Evolutionary conservation across 2,329 filamentous ascomycete species (phyloP).

Genomic region (Zelopaecilomyces penicillatus): DNA sequence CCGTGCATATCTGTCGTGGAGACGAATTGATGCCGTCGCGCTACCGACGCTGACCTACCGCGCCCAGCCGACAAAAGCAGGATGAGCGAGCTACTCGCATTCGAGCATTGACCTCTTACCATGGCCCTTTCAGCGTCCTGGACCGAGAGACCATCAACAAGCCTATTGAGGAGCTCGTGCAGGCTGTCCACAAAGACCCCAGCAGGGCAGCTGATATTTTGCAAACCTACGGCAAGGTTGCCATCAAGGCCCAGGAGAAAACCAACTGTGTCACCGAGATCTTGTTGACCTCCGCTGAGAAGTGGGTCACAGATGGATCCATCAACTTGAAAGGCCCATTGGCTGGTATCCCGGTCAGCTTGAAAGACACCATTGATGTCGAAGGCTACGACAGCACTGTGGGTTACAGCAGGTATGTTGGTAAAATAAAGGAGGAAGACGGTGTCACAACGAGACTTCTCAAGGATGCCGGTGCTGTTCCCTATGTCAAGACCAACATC

Average conservation of each 20-base stretch:
- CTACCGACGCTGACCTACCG: constrained; percentile 17
- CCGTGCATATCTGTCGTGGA: background rate
- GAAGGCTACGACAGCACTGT: constrained; percentile 76
- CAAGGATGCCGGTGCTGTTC: constrained; percentile 80
- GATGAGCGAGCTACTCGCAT: constrained; percentile 64
- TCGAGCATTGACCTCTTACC: constrained; percentile 57
- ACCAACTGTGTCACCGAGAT: constrained; percentile 90
- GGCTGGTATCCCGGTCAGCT: constrained; percentile 75
- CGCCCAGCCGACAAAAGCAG: constrained; percentile 66
- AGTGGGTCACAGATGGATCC: constrained; percentile 51
- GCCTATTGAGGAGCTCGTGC: constrained; percentile 70
- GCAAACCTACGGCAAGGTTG: constrained; percentile 79
- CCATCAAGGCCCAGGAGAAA: constrained; percentile 71
- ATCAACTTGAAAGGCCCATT: constrained; percentile 72
- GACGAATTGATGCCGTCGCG: background rate
- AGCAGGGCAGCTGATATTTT: constrained; percentile 64
- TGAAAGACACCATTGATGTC: constrained; percentile 76
- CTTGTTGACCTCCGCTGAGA: constrained; percentile 68
- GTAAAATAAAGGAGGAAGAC: constrained; percentile 58
- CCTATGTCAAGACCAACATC: constrained; percentile 87
- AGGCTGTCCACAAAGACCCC: constrained; percentile 63
- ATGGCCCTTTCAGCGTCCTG: constrained; percentile 50
- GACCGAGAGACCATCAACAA: constrained; percentile 63
- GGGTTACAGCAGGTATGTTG: constrained; percentile 66
- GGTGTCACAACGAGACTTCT: constrained; percentile 66